Conservation (phyloP, 2,329 filamentous ascomycete species). For the Zymoseptoria brevis region DNA sequence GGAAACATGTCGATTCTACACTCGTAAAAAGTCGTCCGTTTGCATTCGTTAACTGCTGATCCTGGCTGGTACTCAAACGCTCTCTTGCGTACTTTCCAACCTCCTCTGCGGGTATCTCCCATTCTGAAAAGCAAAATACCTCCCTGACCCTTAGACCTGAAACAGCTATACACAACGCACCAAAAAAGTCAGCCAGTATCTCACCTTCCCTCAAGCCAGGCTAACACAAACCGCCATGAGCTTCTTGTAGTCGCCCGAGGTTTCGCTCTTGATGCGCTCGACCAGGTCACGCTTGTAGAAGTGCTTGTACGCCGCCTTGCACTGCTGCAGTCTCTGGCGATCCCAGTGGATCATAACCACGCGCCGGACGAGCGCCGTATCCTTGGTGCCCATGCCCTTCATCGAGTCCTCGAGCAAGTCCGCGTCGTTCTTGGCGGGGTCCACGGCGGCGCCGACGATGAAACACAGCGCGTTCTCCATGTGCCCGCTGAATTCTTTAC, state of each 20-base stretch:
- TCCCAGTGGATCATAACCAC: slow-evolving; percentile 82
- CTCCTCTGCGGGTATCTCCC: slow-evolving; percentile 5
- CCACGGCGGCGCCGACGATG: slow-evolving; percentile 67
- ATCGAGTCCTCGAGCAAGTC: slow-evolving; percentile 76
- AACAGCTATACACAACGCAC: slow-evolving; percentile 1
- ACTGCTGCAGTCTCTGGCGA: slow-evolving; percentile 60
- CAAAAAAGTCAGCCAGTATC: slow-evolving; percentile 6
- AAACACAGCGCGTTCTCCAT: slow-evolving; percentile 79
- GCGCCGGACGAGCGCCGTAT: slow-evolving; percentile 67
- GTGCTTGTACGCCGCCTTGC: slow-evolving; percentile 69
- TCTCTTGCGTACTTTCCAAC: not conserved
- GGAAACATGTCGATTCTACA: not conserved
- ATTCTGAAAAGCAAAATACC: not conserved
- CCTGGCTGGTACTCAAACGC: not conserved
- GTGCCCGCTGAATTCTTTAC: slow-evolving; percentile 80
- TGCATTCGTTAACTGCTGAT: not conserved
- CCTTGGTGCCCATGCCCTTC: slow-evolving; percentile 80
- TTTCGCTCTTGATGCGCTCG: slow-evolving; percentile 69
- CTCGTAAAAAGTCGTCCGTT: not conserved
- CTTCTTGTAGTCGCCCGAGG: slow-evolving; percentile 66
- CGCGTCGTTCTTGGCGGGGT: slow-evolving; percentile 80
- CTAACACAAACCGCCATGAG: slow-evolving; percentile 56
- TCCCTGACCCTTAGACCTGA: not conserved
- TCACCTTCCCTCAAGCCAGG: not conserved
- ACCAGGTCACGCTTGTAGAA: slow-evolving; percentile 61